Evolutionary conservation across 169 alveolate genomes (phyloP).

Genomic region (Theileria orientalis): DNA sequence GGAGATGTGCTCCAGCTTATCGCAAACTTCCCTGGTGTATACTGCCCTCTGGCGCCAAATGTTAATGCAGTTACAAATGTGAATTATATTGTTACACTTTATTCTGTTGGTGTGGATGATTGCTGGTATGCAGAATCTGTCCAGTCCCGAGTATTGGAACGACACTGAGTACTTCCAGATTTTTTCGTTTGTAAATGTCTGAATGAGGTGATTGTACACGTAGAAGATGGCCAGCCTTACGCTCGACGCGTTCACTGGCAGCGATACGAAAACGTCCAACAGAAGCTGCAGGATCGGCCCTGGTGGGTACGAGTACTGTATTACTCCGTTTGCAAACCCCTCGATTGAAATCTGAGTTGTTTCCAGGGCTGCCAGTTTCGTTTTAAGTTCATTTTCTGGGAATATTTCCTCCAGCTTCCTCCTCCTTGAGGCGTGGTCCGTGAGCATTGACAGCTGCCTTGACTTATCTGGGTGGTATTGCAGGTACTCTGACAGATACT

Average conservation of each 20-base stretch:
- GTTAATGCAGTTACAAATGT: constrained; percentile 50
- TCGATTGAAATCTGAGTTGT: constrained; percentile 59
- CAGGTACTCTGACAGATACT: constrained; percentile 54
- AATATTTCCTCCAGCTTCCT: constrained; percentile 47
- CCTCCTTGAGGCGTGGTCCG: constrained; percentile 32
- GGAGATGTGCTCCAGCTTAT: constrained; percentile 28
- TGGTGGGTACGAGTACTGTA: constrained; percentile 58
- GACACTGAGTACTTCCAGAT: constrained; percentile 31
- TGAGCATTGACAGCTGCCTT: constrained; percentile 2
- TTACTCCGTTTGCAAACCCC: constrained; percentile 22
- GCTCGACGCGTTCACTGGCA: constrained; percentile 31
- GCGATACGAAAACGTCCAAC: constrained; percentile 54
- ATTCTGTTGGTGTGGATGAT: constrained; percentile 44
- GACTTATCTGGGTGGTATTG: constrained; percentile 37
- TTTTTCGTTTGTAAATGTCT: constrained; percentile 19
- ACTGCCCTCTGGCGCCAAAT: constrained; percentile 58
- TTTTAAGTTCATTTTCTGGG: constrained; percentile 47
- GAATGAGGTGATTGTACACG: constrained; percentile 63
- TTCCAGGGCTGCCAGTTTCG: constrained; percentile 31
- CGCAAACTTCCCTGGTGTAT: constrained; percentile 36
- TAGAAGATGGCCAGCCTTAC: constrained; percentile 62
- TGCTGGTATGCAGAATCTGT: constrained; percentile 60
- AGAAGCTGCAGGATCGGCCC: constrained; percentile 55
- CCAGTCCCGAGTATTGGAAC: constrained; percentile 41
- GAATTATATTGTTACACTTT: constrained; percentile 42